Percentiles rank a stretch among this genome's conserved stretches.
Conservation (phyloP, 257 asterid genomes). For the Forsythia viridissima region DNA sequence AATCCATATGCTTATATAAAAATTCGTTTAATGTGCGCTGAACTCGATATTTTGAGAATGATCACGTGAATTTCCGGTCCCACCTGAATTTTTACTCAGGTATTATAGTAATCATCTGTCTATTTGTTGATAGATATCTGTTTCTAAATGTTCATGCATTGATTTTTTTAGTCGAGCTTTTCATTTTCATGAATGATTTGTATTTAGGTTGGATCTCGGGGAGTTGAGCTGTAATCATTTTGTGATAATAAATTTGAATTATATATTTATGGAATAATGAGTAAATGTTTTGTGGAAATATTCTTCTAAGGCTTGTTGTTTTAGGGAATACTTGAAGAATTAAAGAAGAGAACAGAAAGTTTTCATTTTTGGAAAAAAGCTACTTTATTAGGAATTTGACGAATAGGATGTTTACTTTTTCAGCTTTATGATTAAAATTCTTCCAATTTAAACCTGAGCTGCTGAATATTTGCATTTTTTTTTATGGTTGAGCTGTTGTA, state of each 20-base stretch:
- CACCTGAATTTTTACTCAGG: conserved; percentile 16
- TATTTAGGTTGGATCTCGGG: conserved; percentile 32
- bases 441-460: neutral
- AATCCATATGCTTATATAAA: neutral
- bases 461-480: too few relatives aligned
- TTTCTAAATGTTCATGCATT: conserved; percentile 5
- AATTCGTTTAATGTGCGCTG: conserved; percentile 27
- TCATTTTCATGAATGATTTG: conserved; percentile 19
- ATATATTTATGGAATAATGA: neutral
- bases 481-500: neutral
- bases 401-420: neutral
- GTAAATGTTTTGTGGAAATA: conserved; percentile 19
- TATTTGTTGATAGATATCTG: conserved; percentile 7
- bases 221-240: conserved; percentile 29
- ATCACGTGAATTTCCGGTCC: conserved; percentile 12
- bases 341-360: conserved; percentile 3
- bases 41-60: conserved; percentile 24
- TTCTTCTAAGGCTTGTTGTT: conserved; percentile 24
- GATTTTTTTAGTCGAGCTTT: conserved; percentile 19
- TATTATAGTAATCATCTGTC: neutral
- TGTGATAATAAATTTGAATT: neutral
- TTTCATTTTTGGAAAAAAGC: neutral
- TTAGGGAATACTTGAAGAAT: conserved; percentile 8
- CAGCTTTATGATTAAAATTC: neutral
- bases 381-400: neutral